A percentile compares a stretch with the other conserved stretches of the same genome.
These are phyloP conservation scores for Henckelia pumila DNA, from an alignment of 257 asterid genomes.

Conservation along the genomic window DNA sequence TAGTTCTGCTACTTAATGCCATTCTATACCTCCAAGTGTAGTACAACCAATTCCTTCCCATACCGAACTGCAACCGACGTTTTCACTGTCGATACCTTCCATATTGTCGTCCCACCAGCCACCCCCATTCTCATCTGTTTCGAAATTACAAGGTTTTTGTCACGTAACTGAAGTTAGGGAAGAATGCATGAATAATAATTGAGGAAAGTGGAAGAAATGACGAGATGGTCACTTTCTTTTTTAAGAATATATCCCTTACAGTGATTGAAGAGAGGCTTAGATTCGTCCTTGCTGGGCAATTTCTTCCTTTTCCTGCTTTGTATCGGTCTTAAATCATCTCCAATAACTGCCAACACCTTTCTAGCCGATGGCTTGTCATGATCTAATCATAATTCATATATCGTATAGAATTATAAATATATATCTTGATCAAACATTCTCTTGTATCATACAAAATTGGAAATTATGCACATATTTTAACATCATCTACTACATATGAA, in stretches of 20 bases:
- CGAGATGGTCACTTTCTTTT: not conserved
- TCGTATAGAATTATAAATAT: not conserved
- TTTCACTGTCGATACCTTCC: conserved; percentile 92
- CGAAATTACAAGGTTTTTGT: not conserved
- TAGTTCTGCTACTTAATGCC: conserved; percentile 41
- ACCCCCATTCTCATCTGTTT: conserved; percentile 73
- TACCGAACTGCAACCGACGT: conserved; percentile 62
- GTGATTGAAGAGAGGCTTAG: conserved; percentile 55
- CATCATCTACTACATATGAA: not conserved
- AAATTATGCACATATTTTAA: not conserved
- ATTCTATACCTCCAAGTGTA: conserved; percentile 73
- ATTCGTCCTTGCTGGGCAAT: conserved; percentile 30
- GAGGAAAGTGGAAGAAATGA: not conserved
- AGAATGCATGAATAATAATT: not conserved
- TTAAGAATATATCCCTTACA: conserved; percentile 38
- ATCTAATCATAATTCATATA: conserved; percentile 28
- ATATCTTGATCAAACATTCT: not conserved
- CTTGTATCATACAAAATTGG: not conserved
- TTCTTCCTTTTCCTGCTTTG: conserved; percentile 34
- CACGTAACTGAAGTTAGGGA: not conserved
- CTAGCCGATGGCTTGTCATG: conserved; percentile 30
- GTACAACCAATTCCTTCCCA: conserved; percentile 88
- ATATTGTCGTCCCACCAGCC: conserved; percentile 86
- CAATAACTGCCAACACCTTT: conserved; percentile 65
- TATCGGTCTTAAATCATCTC: conserved; percentile 52